A percentile compares a stretch with the other conserved stretches of the same genome.
Evolutionary conservation across 371 early-diverging fungal species (phyloP).

Genomic region (Mucor mucedo): DNA sequence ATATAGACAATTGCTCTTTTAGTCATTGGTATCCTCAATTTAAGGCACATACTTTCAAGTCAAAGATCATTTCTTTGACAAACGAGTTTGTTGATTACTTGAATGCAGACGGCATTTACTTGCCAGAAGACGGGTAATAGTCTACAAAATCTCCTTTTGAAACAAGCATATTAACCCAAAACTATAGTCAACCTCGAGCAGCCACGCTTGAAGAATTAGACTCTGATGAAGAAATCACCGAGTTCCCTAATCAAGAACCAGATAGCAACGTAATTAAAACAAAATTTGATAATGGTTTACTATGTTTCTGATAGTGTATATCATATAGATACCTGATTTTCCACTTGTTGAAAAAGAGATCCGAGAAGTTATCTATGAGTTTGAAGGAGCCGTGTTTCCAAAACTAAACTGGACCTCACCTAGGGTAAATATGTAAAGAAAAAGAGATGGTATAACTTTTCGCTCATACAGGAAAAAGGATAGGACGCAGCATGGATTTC

Average conservation of each 20-base stretch:
- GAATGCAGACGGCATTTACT: constrained; percentile 80
- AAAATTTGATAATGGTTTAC: no score
- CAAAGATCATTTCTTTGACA: constrained; percentile 71
- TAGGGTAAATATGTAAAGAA: constrained; percentile 28
- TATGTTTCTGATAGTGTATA: background rate
- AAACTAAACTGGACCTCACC: constrained; percentile 96
- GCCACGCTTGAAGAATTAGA: constrained; percentile 53
- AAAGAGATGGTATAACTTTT: background rate
- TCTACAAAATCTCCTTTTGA: no score
- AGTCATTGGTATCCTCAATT: constrained; percentile 80
- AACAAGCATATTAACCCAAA: background rate
- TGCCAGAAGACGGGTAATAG: constrained; percentile 70
- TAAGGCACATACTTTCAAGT: constrained; percentile 66
- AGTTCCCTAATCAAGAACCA: constrained; percentile 33
- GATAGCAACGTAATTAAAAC: constrained; percentile 22
- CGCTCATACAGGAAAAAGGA: background rate
- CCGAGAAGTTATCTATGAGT: constrained; percentile 63
- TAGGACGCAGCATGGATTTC: constrained; percentile 91
- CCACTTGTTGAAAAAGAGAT: constrained; percentile 69
- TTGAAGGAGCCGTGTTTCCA: constrained; percentile 88
- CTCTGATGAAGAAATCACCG: constrained; percentile 49
- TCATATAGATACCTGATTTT: constrained; percentile 53
- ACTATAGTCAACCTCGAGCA: constrained; percentile 44
- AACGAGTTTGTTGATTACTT: constrained; percentile 83
- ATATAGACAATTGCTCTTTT: constrained; percentile 74